Conservation (phyloP, 345 rosid species). For the Pelargonium nanum region DNA sequence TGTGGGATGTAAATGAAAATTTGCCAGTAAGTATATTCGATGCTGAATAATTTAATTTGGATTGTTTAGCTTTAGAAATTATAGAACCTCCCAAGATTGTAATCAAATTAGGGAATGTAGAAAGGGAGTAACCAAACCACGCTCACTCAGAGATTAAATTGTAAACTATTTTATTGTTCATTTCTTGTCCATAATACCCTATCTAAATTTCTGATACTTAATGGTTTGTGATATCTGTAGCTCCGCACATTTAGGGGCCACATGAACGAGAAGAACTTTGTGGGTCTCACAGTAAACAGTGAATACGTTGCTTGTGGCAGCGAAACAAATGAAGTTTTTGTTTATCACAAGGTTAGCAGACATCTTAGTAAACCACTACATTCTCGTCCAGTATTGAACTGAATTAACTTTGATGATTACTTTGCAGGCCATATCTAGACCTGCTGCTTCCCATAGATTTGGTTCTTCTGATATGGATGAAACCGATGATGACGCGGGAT, state of each 20-base stretch:
- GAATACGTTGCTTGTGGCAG: constrained; percentile 62
- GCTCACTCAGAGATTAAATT: too few species aligned
- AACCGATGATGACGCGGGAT: constrained; percentile 25
- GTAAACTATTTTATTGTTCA: too few species aligned
- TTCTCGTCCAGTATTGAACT: not conserved
- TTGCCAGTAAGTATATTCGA: constrained; percentile 27
- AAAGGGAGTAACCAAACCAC: too few species aligned
- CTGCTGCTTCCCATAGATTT: constrained; percentile 40
- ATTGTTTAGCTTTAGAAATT: too few species aligned
- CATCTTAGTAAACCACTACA: not conserved
- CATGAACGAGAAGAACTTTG: constrained; percentile 49
- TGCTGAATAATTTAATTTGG: too few species aligned
- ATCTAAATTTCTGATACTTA: not conserved
- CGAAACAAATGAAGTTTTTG: constrained; percentile 60
- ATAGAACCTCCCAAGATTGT: too few species aligned
- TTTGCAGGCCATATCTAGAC: constrained; percentile 45
- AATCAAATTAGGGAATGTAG: too few species aligned
- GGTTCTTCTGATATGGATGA: constrained; percentile 28
- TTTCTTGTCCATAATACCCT: too few species aligned
- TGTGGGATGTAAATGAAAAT: constrained; percentile 58
- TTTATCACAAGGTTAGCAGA: constrained; percentile 50
- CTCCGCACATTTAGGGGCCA: constrained; percentile 48
- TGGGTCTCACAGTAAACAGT: constrained; percentile 44
- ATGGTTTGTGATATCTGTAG: constrained; percentile 19
- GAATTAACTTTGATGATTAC: not conserved